A percentile compares a stretch with the other conserved stretches of the same genome.
These are phyloP conservation scores for Trametes cinnabarina DNA, from an alignment of 768 basidiomycete genomes.

Conservation along the genomic window DNA sequence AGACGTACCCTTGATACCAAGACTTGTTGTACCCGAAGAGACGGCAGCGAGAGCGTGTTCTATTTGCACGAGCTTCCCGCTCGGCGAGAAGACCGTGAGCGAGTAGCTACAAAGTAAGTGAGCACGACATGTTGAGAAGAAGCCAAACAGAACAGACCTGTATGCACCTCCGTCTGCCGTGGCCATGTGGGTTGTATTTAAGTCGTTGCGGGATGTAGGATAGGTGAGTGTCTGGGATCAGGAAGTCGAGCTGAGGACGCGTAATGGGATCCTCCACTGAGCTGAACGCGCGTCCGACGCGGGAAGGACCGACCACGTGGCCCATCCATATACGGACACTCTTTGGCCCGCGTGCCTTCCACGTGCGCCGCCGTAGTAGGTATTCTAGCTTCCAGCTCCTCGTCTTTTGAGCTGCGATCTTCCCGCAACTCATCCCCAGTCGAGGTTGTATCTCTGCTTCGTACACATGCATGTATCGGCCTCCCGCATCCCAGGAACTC, in stretches of 20 bases:
- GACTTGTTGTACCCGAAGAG: slow-evolving; percentile 90
- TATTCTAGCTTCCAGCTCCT: too few relatives aligned
- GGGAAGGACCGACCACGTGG: slow-evolving; percentile 9
- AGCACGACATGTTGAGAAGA: slow-evolving; percentile 9
- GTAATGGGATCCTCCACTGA: slow-evolving; percentile 15
- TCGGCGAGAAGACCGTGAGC: slow-evolving; percentile 98
- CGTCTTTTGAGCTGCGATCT: too few relatives aligned
- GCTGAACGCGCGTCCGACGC: slow-evolving; percentile 22
- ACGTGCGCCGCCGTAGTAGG: background rate
- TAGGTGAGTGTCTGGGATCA: background rate
- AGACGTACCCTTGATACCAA: slow-evolving; percentile 91
- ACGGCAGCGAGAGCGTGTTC: slow-evolving; percentile 99
- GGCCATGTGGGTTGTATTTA: slow-evolving; percentile 50
- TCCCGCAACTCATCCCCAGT: too few relatives aligned
- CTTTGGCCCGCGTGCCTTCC: background rate
- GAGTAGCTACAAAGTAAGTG: slow-evolving; percentile 69
- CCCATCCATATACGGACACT: background rate
- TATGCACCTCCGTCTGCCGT: slow-evolving; percentile 57
- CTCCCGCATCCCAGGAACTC: background rate
- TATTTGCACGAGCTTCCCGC: slow-evolving; percentile 98
- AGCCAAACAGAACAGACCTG: slow-evolving; percentile 26
- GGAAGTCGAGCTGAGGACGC: slow-evolving; percentile 18
- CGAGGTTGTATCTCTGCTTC: too few relatives aligned
- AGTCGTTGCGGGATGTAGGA: slow-evolving; percentile 1
- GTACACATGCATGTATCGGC: too few relatives aligned